Percentiles rank a stretch among this genome's conserved stretches.
These are phyloP conservation scores for Massospora cicadina DNA, from an alignment of 371 early-diverging fungal genomes.

Conservation along the genomic window DNA sequence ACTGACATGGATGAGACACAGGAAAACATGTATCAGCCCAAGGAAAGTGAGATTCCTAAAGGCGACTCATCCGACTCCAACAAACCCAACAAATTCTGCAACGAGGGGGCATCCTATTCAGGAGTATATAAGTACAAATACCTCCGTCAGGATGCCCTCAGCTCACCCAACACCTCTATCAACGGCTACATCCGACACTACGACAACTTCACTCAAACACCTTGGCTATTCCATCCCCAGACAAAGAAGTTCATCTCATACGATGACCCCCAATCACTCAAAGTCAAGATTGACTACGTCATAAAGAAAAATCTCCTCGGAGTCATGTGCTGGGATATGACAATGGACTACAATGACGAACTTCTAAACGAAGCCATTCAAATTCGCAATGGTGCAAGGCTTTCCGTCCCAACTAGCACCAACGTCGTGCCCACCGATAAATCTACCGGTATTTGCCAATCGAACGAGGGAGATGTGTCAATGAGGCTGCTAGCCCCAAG, in stretches of 20 bases:
- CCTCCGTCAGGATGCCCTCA: slow-evolving; percentile 39
- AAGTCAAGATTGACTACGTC: slow-evolving; percentile 35
- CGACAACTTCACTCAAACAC: slow-evolving; percentile 39
- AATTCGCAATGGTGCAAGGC: slow-evolving; percentile 6
- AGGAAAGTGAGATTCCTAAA: slow-evolving; percentile 15
- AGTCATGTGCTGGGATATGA: slow-evolving; percentile 40
- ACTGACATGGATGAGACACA: slow-evolving; percentile 16
- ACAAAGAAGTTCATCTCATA: slow-evolving; percentile 34
- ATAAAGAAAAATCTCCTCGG: slow-evolving; percentile 30
- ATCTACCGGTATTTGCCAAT: too few relatives aligned
- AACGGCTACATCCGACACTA: slow-evolving; percentile 28
- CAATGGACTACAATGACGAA: slow-evolving; percentile 28
- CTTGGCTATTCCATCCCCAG: slow-evolving; percentile 45
- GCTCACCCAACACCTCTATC: slow-evolving; percentile 25
- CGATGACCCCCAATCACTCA: too few relatives aligned
- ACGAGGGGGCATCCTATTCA: slow-evolving; percentile 25
- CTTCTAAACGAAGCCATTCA: slow-evolving; percentile 19
- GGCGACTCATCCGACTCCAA: slow-evolving; percentile 36
- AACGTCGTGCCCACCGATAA: background rate
- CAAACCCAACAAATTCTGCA: slow-evolving; percentile 21
- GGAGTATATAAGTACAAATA: slow-evolving; percentile 51
- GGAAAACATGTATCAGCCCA: too few relatives aligned
- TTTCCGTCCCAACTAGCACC: background rate
- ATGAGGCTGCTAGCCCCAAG: too few relatives aligned
- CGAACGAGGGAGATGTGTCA: too few relatives aligned